These are phyloP conservation scores for Calonectria pseudoreteaudii DNA, from an alignment of 2,329 filamentous ascomycete species.

Conservation along the genomic window DNA sequence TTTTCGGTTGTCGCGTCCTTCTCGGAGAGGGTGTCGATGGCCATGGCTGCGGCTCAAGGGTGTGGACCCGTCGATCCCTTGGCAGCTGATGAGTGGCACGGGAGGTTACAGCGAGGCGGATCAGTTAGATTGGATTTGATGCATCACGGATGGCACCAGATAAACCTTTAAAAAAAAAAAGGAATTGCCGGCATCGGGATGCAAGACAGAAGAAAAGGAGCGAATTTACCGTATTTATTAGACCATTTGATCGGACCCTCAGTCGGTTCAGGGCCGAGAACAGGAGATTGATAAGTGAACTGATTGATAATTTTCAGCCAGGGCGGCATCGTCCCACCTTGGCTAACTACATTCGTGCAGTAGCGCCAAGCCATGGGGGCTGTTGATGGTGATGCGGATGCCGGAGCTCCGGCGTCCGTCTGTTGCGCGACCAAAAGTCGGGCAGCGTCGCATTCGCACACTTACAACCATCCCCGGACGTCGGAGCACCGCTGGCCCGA, in stretches of 20 bases:
- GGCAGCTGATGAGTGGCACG: not conserved
- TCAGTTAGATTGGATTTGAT: not conserved
- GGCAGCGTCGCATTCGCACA: not conserved
- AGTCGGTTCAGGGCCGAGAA: not conserved
- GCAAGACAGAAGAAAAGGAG: not conserved
- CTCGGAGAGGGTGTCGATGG: conserved; percentile 2
- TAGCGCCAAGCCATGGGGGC: not conserved
- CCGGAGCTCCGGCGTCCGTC: not conserved
- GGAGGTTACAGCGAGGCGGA: not conserved
- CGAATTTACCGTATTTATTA: not conserved
- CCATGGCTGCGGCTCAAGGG: conserved; percentile 7
- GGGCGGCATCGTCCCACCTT: not conserved
- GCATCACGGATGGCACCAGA: too few species aligned
- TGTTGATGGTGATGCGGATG: not conserved
- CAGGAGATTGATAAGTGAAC: conserved; percentile 16
- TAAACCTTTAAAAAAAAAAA: too few species aligned
- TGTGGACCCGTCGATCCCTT: not conserved
- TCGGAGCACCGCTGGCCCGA: not conserved
- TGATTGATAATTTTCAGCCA: conserved; percentile 9
- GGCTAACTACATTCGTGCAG: not conserved
- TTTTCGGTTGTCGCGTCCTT: conserved; percentile 3
- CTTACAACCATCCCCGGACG: not conserved
- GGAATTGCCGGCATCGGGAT: not conserved
- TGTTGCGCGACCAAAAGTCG: not conserved
- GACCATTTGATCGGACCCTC: not conserved